Conservation (phyloP, 305 asterid genomes). For the Fraxinus velutina region DNA sequence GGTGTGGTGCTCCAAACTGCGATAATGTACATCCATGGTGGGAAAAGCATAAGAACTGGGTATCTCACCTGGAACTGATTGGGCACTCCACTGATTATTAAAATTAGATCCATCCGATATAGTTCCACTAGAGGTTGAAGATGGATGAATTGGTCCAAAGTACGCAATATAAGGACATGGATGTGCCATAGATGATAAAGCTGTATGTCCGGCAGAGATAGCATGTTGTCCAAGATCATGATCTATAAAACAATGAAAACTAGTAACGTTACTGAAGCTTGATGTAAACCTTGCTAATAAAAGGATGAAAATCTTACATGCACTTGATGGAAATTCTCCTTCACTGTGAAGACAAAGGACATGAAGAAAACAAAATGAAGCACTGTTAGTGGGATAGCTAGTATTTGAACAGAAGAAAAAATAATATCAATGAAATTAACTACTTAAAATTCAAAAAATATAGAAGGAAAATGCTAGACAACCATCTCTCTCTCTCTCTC, state of each 20-base stretch:
- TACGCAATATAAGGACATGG: conserved; percentile 75
- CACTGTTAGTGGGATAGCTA: conserved; percentile 20
- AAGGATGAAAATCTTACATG: conserved; percentile 54
- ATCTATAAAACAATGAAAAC: conserved; percentile 40
- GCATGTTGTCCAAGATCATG: conserved; percentile 61
- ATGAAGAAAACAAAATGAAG: conserved; percentile 16
- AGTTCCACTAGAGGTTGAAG: conserved; percentile 55
- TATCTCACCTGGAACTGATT: conserved; percentile 54
- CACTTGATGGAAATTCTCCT: conserved; percentile 57
- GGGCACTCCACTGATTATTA: conserved; percentile 60
- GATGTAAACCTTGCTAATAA: conserved; percentile 20
- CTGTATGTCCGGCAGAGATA: conserved; percentile 50
- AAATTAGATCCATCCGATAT: conserved; percentile 60
- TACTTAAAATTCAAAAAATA: background rate
- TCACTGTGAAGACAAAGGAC: conserved; percentile 43
- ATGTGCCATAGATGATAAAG: conserved; percentile 58
- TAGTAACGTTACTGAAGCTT: conserved; percentile 24
- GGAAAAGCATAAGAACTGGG: conserved; percentile 64
- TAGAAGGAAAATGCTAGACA: background rate
- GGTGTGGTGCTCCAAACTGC: conserved; percentile 62
- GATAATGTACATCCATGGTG: conserved; percentile 58
- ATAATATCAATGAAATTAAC: background rate
- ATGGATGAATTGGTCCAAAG: conserved; percentile 67
- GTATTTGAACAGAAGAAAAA: background rate
- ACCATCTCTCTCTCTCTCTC: background rate